Conservation (phyloP, 1,139 yeast genomes). For the Taiozyma sp. region DNA sequence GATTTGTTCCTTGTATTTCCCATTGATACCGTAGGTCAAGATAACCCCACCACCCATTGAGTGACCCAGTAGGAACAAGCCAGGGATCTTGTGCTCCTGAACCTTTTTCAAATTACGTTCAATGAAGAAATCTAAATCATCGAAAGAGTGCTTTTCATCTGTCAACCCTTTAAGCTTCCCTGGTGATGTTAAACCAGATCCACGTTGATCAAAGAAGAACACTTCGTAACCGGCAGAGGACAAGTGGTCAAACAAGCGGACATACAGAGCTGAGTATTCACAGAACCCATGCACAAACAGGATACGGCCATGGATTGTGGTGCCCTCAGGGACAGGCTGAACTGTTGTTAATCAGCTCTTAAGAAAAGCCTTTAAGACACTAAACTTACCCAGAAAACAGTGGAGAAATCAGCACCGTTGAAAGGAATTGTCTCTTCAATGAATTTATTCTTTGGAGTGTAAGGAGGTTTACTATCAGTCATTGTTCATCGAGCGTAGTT, state of each 20-base stretch:
- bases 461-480: slow-evolving; percentile 4
- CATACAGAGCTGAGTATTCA: slow-evolving; percentile 54
- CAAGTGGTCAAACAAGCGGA: slow-evolving; percentile 53
- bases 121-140: slow-evolving; percentile 62
- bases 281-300: slow-evolving; percentile 78
- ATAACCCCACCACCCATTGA: slow-evolving; percentile 93
- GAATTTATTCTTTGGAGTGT: slow-evolving; percentile 6
- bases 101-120: slow-evolving; percentile 29
- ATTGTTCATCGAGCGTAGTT: neutral
- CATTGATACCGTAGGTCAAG: slow-evolving; percentile 68
- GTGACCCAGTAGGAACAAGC: slow-evolving; percentile 68
- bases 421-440: slow-evolving; percentile 1
- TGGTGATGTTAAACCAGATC: slow-evolving; percentile 73
- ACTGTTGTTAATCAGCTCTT: slow-evolving; percentile 3
- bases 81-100: slow-evolving; percentile 27
- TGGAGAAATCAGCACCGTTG: slow-evolving; percentile 15
- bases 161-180: slow-evolving; percentile 58
- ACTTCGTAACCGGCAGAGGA: slow-evolving; percentile 63
- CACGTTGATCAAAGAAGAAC: slow-evolving; percentile 81
- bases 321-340: slow-evolving; percentile 31
- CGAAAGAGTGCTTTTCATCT: slow-evolving; percentile 55
- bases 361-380: no score
- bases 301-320: slow-evolving; percentile 46
- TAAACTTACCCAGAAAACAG: slow-evolving; percentile 19
- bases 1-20: slow-evolving; percentile 48